A percentile compares a stretch with the other conserved stretches of the same genome.
phyloP scores from a whole-genome alignment of 2,329 filamentous ascomycete species.

The Cladosporium sp. region DNA sequence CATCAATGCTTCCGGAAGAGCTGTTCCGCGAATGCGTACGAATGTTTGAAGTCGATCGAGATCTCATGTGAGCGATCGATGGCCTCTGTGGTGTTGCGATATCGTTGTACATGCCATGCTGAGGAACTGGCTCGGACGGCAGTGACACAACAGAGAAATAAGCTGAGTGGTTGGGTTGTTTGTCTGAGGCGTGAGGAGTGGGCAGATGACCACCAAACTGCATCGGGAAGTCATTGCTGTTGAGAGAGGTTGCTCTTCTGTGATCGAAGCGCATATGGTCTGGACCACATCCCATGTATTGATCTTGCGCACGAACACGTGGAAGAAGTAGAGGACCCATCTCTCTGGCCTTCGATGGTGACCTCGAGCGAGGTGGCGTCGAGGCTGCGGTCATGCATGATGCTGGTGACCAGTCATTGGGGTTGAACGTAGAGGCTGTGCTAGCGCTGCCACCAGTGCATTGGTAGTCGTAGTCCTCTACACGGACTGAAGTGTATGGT shows the following conservation, averaged over 20 bases:
- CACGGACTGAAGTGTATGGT: slow-evolving; percentile 31
- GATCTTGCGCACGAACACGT: slow-evolving; percentile 25
- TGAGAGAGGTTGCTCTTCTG: slow-evolving; percentile 26
- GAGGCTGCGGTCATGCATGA: slow-evolving; percentile 27
- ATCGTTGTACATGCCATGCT: slow-evolving; percentile 20
- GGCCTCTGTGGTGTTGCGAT: slow-evolving; percentile 18
- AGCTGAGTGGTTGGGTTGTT: slow-evolving; percentile 25
- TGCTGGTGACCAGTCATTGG: slow-evolving; percentile 28
- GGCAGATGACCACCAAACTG: slow-evolving; percentile 25
- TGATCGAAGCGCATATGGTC: slow-evolving; percentile 19
- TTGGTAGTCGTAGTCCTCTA: slow-evolving; percentile 22
- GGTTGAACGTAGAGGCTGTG: slow-evolving; percentile 25
- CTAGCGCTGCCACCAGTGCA: slow-evolving; percentile 31
- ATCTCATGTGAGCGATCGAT: slow-evolving; percentile 23
- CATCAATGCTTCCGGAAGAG: slow-evolving; percentile 32
- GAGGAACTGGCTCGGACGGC: slow-evolving; percentile 17
- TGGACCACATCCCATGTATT: slow-evolving; percentile 21
- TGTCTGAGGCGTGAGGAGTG: slow-evolving; percentile 14
- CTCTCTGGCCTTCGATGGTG: slow-evolving; percentile 26
- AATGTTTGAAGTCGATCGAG: slow-evolving; percentile 25
- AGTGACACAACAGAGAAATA: slow-evolving; percentile 13
- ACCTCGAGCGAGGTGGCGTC: slow-evolving; percentile 25
- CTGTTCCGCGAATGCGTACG: slow-evolving; percentile 28
- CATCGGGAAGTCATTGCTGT: slow-evolving; percentile 23
- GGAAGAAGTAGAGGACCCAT: slow-evolving; percentile 26